phyloP scores from a whole-genome alignment of 352 stramenopile genomes.

The Aphanomyces astaci region DNA sequence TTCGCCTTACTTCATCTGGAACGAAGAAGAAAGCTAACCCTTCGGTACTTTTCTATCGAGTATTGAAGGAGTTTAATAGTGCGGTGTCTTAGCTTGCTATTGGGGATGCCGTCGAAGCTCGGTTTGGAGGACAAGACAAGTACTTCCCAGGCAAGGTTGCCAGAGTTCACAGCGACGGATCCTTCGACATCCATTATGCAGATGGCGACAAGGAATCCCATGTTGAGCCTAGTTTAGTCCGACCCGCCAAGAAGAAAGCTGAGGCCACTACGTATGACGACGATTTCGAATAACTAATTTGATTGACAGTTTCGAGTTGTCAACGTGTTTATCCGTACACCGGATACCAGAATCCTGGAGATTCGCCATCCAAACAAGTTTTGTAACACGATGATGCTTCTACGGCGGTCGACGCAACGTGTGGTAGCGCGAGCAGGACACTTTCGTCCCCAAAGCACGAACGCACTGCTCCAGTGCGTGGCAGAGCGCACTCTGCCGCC shows the following conservation, averaged over 20 bases:
- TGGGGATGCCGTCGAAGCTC: slow-evolving; percentile 51
- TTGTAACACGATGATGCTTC: neutral
- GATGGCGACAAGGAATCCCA: slow-evolving; percentile 59
- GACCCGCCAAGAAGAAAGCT: neutral
- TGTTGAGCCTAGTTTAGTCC: slow-evolving; percentile 25
- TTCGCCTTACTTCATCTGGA: neutral
- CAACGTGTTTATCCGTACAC: neutral
- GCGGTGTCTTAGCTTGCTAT: slow-evolving; percentile 33
- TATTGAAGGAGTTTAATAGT: neutral
- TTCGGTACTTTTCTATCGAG: neutral
- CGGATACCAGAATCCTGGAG: too few species aligned
- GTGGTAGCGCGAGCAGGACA: neutral
- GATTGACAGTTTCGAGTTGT: neutral
- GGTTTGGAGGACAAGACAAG: slow-evolving; percentile 43
- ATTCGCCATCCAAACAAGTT: too few species aligned
- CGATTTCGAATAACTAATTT: slow-evolving; percentile 5
- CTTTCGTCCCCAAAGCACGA: slow-evolving; percentile 19
- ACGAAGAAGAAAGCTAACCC: neutral
- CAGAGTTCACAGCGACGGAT: slow-evolving; percentile 39
- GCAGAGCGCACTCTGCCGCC: slow-evolving; percentile 53
- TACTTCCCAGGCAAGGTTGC: slow-evolving; percentile 50
- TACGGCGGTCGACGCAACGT: neutral
- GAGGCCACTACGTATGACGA: slow-evolving; percentile 1
- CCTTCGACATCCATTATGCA: slow-evolving; percentile 61
- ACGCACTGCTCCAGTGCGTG: slow-evolving; percentile 54